Base-by-base conservation (phyloP, 176 grass and related monocot genomes). In the Triticum dicoccoides region DNA sequence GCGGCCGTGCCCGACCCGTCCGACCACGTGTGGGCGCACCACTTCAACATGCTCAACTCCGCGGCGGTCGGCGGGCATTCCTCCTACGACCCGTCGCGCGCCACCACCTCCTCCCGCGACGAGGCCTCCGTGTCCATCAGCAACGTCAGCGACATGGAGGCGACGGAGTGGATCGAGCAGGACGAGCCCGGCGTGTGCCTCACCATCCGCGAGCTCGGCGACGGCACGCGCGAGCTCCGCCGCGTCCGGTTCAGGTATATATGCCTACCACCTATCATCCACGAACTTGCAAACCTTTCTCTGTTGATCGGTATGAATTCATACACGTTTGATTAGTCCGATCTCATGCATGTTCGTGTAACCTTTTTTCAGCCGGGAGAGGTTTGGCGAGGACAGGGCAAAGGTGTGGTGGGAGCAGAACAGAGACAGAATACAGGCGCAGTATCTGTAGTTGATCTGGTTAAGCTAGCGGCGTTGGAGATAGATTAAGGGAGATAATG, bases 391-490 rank as follows among this genome's bases (percentile, higher is more conserved):
- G 86, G 91, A 93, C 52, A 88, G 89, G 39, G 95, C 95, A 0
- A 98, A 98, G 89, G 89, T 93, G 76, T 98, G 95, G 95, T 98
- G 95, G 95, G 95, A 98, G 83, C 91, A 90, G 71, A 98, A 98
- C 85, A 87, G 91, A 27, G 95, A 98, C 45, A 87, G 95, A 74
- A 98, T 98, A 81, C 93, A 98, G 44, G 86, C 85, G 2, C 89
- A 98, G 61, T 98, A 95, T 64, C 95, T 98, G 75, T 98, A 89
- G 45, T 7, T 76, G 13, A 9, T n/a, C 14, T 58, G 17, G 15
- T 35, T 17, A 18, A 68, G 8, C 3, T 69, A 38, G 74, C 38
- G 8, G 76, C 17, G 34, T 37, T 61, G 84, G 73, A 17, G 38
- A 78, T 65, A 90, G n/a, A 86, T 73, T 87, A 72, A 78, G 70